Base-by-base conservation (phyloP, 2,329 filamentous ascomycete species). In the Epichloe baconii region DNA sequence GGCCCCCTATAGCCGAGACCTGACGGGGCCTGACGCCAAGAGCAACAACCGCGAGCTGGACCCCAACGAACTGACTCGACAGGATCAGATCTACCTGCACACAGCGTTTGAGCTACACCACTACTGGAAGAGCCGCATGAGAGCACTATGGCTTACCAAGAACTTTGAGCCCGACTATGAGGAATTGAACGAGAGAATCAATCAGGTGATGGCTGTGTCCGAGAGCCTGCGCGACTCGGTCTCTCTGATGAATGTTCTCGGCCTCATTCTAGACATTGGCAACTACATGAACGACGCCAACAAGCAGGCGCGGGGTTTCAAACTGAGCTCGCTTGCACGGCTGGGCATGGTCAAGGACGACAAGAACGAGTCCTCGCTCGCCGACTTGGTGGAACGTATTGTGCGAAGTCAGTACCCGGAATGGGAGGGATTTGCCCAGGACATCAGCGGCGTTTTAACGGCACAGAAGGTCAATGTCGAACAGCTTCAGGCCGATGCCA, bases 251-350 rank as follows among this genome's bases (percentile, higher is more conserved):
- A 96, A 95, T 58, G 89, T 98, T 45, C 80, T 98, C 52, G 90
- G 91, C 53, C 77, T 97, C 55, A 98, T 98, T 68, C 74, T 98
- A 61, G 91, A 96, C 67, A 95, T 98, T 63, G 93, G 93, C 68
- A 98, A 98, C 69, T 98, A 95, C 76, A 98, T 98, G 93, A 98
- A 98, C 74, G 93, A 97, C 65, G 85, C 90, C 51, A 97, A 96
- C 71, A 98, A 98, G 72, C 93, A 97, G 70, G 93, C 93, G 4
- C 87, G 85, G 52, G 93, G 93, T 55, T 98, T 98, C 83, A 98
- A 98, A 73, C 80, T 98, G 14, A 93, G 89, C 63, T 96, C 93
- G 5, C 82, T 98, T 47, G 87, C 88, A 31, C 83, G 93, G 51
- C 74, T 98, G 51, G 90, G 86, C 54, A 97, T 98, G 90, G 88